A percentile compares a stretch with the other conserved stretches of the same genome.
Evolutionary conservation across 768 basidiomycete species (phyloP).

Genomic region (Tricholoma sp.): DNA sequence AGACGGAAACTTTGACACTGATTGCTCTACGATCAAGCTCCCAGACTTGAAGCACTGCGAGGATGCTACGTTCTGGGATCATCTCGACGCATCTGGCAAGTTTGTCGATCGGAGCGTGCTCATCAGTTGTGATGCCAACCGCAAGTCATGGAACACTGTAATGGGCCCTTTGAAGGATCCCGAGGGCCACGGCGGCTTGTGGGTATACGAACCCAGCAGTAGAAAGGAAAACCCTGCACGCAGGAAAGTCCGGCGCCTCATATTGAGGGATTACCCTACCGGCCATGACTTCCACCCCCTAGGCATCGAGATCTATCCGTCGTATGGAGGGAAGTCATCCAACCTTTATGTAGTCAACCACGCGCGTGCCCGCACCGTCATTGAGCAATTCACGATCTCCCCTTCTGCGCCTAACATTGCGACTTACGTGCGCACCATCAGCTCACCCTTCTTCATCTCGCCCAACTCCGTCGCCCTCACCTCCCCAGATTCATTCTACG

Average conservation of each 20-base stretch:
- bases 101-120: slow-evolving; percentile 41
- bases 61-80: slow-evolving; percentile 62
- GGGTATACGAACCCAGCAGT: slow-evolving; percentile 40
- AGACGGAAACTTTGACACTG: slow-evolving; percentile 40
- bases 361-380: slow-evolving; percentile 50
- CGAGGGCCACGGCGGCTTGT: slow-evolving; percentile 52
- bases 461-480: slow-evolving; percentile 67
- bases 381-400: slow-evolving; percentile 62
- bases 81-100: slow-evolving; percentile 33
- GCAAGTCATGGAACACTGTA: slow-evolving; percentile 69
- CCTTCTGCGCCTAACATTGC: slow-evolving; percentile 40
- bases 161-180: slow-evolving; percentile 67
- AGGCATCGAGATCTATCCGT: slow-evolving; percentile 56
- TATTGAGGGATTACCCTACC: slow-evolving; percentile 48
- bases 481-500: slow-evolving; percentile 62
- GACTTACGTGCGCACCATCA: slow-evolving; percentile 54
- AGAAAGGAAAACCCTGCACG: slow-evolving; percentile 4
- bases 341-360: slow-evolving; percentile 69
- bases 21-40: slow-evolving; percentile 38
- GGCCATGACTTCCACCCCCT: slow-evolving; percentile 68
- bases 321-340: slow-evolving; percentile 40
- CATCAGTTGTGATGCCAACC: slow-evolving; percentile 48
- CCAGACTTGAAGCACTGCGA: slow-evolving; percentile 52
- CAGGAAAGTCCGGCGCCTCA: slow-evolving; percentile 32
- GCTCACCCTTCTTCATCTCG: slow-evolving; percentile 52